phyloP scores from a whole-genome alignment of 2,329 filamentous ascomycete genomes.

The Ilyonectria destructans region DNA sequence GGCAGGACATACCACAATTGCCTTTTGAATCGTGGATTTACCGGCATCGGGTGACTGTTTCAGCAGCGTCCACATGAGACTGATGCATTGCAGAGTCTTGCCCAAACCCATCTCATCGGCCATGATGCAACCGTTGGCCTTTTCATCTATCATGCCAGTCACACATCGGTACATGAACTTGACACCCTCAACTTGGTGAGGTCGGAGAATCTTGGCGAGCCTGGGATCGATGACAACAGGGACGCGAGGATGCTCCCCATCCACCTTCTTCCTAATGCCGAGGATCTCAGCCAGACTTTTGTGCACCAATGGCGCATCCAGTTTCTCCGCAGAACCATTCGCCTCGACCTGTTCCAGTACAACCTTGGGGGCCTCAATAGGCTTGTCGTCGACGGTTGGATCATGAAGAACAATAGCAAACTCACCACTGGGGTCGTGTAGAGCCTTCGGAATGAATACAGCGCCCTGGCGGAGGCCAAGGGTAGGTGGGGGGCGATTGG shows the following conservation, averaged over 20 bases:
- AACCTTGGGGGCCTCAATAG: slow-evolving; percentile 61
- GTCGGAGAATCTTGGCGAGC: slow-evolving; percentile 90
- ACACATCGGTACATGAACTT: slow-evolving; percentile 97
- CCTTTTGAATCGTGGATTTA: slow-evolving; percentile 94
- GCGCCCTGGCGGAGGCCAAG: slow-evolving; percentile 89
- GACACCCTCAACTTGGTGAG: slow-evolving; percentile 98
- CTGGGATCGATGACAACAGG: slow-evolving; percentile 96
- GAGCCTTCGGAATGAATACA: slow-evolving; percentile 87
- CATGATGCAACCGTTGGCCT: slow-evolving; percentile 99
- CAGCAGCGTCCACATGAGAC: slow-evolving; percentile 95
- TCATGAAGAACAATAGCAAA: slow-evolving; percentile 98
- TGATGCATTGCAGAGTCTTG: slow-evolving; percentile 97
- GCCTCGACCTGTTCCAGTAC: slow-evolving; percentile 54
- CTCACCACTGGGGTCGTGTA: slow-evolving; percentile 96
- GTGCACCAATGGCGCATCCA: slow-evolving; percentile 89
- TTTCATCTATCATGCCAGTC: slow-evolving; percentile 94
- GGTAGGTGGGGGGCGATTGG: slow-evolving; percentile 86
- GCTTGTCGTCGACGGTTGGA: slow-evolving; percentile 91
- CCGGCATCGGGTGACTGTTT: slow-evolving; percentile 98
- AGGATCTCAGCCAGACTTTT: slow-evolving; percentile 97
- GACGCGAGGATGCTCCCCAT: slow-evolving; percentile 86
- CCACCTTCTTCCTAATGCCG: slow-evolving; percentile 92
- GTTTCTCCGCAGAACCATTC: slow-evolving; percentile 62
- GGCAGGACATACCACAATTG: slow-evolving; percentile 95
- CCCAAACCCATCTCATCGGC: slow-evolving; percentile 99